Conservation (phyloP, 257 asterid genomes). For the Linderniella brevidens region DNA sequence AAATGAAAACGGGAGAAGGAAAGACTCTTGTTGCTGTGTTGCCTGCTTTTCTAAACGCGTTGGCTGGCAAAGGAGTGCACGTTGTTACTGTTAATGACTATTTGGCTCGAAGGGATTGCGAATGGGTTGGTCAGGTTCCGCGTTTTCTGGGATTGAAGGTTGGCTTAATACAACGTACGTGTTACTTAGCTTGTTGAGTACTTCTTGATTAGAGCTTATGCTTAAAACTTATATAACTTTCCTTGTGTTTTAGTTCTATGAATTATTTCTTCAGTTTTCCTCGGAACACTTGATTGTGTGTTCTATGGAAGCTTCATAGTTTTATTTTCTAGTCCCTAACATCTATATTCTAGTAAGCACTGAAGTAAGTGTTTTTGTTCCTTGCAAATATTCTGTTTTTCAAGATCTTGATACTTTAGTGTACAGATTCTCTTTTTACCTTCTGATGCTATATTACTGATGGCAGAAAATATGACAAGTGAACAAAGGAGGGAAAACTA, state of each 20-base stretch:
- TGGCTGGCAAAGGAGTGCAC: slow-evolving; percentile 87
- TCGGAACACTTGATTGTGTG: too few species aligned
- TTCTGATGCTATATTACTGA: slow-evolving; percentile 18
- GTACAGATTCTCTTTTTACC: slow-evolving; percentile 9
- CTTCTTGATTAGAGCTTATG: too few species aligned
- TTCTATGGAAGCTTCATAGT: too few species aligned
- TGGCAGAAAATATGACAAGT: slow-evolving; percentile 88
- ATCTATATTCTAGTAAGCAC: too few species aligned
- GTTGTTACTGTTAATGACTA: slow-evolving; percentile 92
- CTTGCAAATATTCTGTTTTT: too few species aligned
- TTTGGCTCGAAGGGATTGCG: slow-evolving; percentile 94
- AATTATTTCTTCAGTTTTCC: too few species aligned
- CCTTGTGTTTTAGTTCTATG: too few species aligned
- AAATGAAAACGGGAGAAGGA: slow-evolving; percentile 99
- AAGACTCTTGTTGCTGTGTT: slow-evolving; percentile 93
- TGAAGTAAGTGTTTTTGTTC: too few species aligned
- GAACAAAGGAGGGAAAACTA: slow-evolving; percentile 91
- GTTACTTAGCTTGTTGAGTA: slow-evolving; percentile 6
- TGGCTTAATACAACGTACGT: slow-evolving; percentile 98
- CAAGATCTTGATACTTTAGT: background rate
- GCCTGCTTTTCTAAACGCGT: slow-evolving; percentile 87
- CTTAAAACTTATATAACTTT: too few species aligned
- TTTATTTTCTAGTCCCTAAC: too few species aligned
- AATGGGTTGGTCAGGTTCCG: slow-evolving; percentile 99
- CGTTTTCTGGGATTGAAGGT: slow-evolving; percentile 96